phyloP scores from a whole-genome alignment of 345 rosid species.

The Hevea brasiliensis region DNA sequence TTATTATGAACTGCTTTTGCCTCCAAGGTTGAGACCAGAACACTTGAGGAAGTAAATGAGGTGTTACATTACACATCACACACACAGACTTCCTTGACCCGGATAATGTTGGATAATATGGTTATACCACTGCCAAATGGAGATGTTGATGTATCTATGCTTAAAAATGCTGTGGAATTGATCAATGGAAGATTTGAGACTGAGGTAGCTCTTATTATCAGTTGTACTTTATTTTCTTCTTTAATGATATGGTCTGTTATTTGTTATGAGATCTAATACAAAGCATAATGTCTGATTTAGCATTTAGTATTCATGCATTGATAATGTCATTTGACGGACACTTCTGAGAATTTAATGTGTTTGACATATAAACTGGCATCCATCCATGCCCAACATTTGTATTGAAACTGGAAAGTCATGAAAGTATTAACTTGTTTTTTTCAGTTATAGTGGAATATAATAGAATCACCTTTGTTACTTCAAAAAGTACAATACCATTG shows the following conservation, averaged over 20 bases:
- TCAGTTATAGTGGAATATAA: too few relatives aligned
- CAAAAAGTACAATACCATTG: not conserved
- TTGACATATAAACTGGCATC: not conserved
- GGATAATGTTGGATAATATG: constrained; percentile 98
- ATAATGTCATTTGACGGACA: not conserved
- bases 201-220: constrained; percentile 48
- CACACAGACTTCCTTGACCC: constrained; percentile 56
- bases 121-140: constrained; percentile 81
- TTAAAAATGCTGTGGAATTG: constrained; percentile 66
- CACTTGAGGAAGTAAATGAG: constrained; percentile 79
- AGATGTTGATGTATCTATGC: constrained; percentile 85
- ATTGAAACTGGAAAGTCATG: not conserved
- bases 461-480: not conserved
- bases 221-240: constrained; percentile 5
- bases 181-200: constrained; percentile 76
- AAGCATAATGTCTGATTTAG: not conserved
- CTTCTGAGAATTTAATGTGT: not conserved
- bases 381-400: too few relatives aligned
- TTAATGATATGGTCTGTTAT: not conserved
- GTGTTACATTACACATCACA: constrained; percentile 60
- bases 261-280: not conserved
- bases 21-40: constrained; percentile 82
- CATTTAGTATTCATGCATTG: not conserved
- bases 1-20: constrained; percentile 1
- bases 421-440: not conserved